Conservation (phyloP, 1,139 yeast genomes). For the Debaryomycetaceae sp. region DNA sequence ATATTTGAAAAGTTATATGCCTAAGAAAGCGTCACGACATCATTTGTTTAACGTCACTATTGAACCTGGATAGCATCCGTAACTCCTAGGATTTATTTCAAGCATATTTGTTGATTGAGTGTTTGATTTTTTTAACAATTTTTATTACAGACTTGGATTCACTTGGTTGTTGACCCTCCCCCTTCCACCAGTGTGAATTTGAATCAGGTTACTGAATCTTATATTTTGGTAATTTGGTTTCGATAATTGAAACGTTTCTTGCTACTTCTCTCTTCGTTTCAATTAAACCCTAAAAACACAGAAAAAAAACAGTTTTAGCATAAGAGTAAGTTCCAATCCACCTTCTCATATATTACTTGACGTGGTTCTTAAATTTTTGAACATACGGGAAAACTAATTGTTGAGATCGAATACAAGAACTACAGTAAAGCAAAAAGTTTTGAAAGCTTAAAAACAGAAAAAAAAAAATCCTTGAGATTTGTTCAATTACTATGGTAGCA, state of each 20-base stretch:
- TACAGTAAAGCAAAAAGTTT: not conserved
- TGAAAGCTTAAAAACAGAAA: slow-evolving; percentile 5
- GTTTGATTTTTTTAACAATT: slow-evolving; percentile 16
- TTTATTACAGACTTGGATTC: slow-evolving; percentile 15
- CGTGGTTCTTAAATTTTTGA: slow-evolving; percentile 1
- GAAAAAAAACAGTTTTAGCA: not conserved
- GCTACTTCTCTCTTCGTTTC: slow-evolving; percentile 52
- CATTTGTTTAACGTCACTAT: slow-evolving; percentile 25
- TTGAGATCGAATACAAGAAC: not conserved
- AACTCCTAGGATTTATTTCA: not conserved
- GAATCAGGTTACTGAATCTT: slow-evolving; percentile 1
- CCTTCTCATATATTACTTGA: slow-evolving; percentile 12
- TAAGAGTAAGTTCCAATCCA: slow-evolving; percentile 47
- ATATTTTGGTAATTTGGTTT: slow-evolving; percentile 2
- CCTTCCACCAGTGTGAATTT: slow-evolving; percentile 30
- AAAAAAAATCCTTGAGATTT: slow-evolving; percentile 5
- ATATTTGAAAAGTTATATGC: slow-evolving; percentile 32
- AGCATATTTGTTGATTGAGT: slow-evolving; percentile 1
- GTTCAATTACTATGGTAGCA: slow-evolving; percentile 32
- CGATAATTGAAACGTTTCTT: slow-evolving; percentile 43
- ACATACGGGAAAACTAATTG: not conserved
- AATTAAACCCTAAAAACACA: slow-evolving; percentile 15
- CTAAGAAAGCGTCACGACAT: slow-evolving; percentile 47
- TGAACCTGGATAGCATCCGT: slow-evolving; percentile 44
- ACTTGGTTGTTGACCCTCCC: slow-evolving; percentile 35